Evolutionary conservation across 2,329 filamentous ascomycete species (phyloP), one percentile per base, ranked within the genome.

Genomic region (Penicillium brevicompactum): DNA sequence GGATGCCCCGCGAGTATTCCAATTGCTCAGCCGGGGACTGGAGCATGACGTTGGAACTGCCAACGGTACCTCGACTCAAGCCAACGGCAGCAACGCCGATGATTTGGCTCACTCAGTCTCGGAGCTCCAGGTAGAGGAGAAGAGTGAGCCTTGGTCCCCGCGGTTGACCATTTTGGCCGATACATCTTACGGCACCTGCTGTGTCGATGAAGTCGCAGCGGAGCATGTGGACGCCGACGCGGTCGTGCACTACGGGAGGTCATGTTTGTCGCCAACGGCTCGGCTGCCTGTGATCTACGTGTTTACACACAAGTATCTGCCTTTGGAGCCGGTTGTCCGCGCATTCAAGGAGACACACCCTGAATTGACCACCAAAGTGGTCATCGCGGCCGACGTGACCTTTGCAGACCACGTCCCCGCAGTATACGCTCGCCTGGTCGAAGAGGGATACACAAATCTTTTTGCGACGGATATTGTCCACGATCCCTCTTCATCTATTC

Each of bases 131-230:
- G 57, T 70, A 42, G 57, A 61, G 14, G 62, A 67, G 18, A 53
- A 52, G 9, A 46, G 49, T 1, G 64, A 69, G 9, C 58, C 60
- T 13, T 57, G 56, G 34, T 63, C 74, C 2, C 69, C 73, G 8
- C 77, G 74, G 42, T 80, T 97, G 49, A 96, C 90, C 65, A 92
- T 99, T 57, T 80, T 99, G 16, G 94, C 89, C 31, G 94, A 99
- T 73, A 97, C 94, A 2, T 97, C 93, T 2, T 99, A 97, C 74
- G 95, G 94, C 56, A 88, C 93, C 0, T 99, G 94, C 76, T 99
- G 94, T 68, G 92, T 97, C 16, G 94, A 99, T 68, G 94, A 99
- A 76, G 88, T 97, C 40, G 94, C 94, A 0, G 94, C 94, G 2
- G 92, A 99, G 72, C 94, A 99, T 71, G 89, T 91, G 14, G 84